Percentiles rank a stretch among this genome's conserved stretches.
phyloP scores from a whole-genome alignment of 441 rosid genomes.

The Populus tomentosa region DNA sequence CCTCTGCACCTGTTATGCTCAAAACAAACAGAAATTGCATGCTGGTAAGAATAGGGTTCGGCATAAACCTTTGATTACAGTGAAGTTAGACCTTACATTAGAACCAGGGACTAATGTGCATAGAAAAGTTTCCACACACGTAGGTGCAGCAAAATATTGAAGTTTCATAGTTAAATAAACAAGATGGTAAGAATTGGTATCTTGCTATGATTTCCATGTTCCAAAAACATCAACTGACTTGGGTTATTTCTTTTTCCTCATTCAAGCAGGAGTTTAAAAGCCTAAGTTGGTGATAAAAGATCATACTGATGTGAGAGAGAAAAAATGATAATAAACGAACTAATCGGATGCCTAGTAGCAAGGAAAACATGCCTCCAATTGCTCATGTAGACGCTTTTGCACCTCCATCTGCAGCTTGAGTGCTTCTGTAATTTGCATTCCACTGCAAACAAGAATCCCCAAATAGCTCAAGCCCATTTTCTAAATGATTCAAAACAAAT shows the following conservation, averaged over 20 bases:
- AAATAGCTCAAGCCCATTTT: slow-evolving; percentile 4
- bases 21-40: slow-evolving; percentile 8
- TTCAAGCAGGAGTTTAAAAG: not conserved
- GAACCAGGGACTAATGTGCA: not conserved
- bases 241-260: slow-evolving; percentile 1
- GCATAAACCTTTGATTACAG: not conserved
- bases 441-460: slow-evolving; percentile 46
- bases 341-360: slow-evolving; percentile 14
- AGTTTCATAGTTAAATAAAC: not conserved
- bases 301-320: not conserved
- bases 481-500: slow-evolving; percentile 4
- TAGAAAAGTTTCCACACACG: too few relatives aligned
- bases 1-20: slow-evolving; percentile 73
- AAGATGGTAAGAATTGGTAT: not conserved
- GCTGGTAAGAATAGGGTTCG: slow-evolving; percentile 6
- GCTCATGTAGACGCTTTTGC: slow-evolving; percentile 91
- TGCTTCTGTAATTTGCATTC: slow-evolving; percentile 96
- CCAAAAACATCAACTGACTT: not conserved
- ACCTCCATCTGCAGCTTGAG: slow-evolving; percentile 98
- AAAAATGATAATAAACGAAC: not conserved
- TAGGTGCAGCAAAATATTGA: too few relatives aligned
- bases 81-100: not conserved
- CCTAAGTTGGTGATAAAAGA: not conserved
- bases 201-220: not conserved
- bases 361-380: slow-evolving; percentile 72